A percentile compares a stretch with the other conserved stretches of the same genome.
Conservation (phyloP, 805 yeast genomes). For the Kodamaea sagamina region DNA sequence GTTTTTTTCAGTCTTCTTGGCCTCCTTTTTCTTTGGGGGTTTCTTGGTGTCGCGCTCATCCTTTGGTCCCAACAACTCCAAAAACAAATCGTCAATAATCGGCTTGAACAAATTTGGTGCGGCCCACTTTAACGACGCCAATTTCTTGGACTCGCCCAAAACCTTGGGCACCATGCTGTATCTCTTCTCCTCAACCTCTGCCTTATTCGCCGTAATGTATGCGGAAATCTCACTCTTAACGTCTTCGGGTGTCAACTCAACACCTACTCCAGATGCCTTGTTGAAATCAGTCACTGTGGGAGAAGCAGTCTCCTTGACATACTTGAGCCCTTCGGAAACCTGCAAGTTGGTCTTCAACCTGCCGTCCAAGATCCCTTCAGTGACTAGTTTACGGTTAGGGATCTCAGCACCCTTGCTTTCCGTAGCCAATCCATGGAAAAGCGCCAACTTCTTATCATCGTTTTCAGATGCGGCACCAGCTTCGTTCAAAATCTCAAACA, state of each 20-base stretch:
- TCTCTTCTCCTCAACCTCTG: slow-evolving; percentile 66
- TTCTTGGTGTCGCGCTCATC: slow-evolving; percentile 89
- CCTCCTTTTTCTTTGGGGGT: slow-evolving; percentile 65
- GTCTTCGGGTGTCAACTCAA: slow-evolving; percentile 65
- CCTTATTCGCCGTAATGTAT: slow-evolving; percentile 61
- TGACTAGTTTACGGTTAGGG: slow-evolving; percentile 51
- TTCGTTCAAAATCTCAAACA: slow-evolving; percentile 58
- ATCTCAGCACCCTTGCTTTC: slow-evolving; percentile 61
- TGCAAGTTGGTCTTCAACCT: slow-evolving; percentile 70
- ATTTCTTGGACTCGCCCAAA: slow-evolving; percentile 71
- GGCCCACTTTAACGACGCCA: slow-evolving; percentile 88
- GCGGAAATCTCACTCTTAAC: slow-evolving; percentile 57
- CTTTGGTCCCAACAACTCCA: slow-evolving; percentile 83
- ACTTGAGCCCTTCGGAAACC: slow-evolving; percentile 78
- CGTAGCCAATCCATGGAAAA: slow-evolving; percentile 77
- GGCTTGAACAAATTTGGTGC: slow-evolving; percentile 86
- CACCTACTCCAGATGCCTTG: slow-evolving; percentile 74
- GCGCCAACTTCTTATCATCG: slow-evolving; percentile 61
- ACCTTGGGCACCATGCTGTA: slow-evolving; percentile 77
- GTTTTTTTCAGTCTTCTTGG: slow-evolving; percentile 15
- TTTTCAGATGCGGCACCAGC: slow-evolving; percentile 25
- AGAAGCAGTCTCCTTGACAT: slow-evolving; percentile 51
- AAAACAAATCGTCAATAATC: slow-evolving; percentile 73
- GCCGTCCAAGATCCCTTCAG: slow-evolving; percentile 63
- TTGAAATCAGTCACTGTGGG: slow-evolving; percentile 56